Conservation (phyloP, 2,329 filamentous ascomycete genomes). For the Phaeosphaeriaceae sp. region DNA sequence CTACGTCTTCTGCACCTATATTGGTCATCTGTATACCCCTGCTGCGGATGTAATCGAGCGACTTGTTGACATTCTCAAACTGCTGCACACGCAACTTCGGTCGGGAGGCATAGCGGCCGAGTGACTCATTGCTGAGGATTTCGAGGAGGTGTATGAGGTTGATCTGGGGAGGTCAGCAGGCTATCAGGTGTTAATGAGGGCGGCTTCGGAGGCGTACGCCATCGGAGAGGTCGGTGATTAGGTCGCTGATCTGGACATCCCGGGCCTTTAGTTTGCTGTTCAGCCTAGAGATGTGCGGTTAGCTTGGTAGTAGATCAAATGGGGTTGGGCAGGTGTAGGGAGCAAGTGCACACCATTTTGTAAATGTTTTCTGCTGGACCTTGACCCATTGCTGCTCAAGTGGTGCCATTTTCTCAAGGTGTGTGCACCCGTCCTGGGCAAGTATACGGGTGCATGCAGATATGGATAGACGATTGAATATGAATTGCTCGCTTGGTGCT, state of each 20-base stretch:
- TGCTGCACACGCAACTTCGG: conserved; percentile 95
- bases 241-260: conserved; percentile 79
- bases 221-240: conserved; percentile 89
- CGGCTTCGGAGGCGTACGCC: conserved; percentile 67
- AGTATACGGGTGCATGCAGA: conserved; percentile 18
- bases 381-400: conserved; percentile 70
- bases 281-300: conserved; percentile 66
- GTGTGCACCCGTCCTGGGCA: conserved; percentile 35
- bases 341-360: conserved; percentile 76
- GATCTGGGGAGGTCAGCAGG: conserved; percentile 62
- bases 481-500: conserved; percentile 18
- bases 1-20: conserved; percentile 96
- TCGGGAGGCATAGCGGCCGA: conserved; percentile 95
- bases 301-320: too few relatives aligned
- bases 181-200: conserved; percentile 8
- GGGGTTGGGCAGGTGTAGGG: conserved; percentile 12
- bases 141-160: conserved; percentile 96
- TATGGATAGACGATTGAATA: conserved; percentile 31
- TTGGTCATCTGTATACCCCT: conserved; percentile 97
- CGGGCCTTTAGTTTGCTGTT: conserved; percentile 91
- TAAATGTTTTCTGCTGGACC: conserved; percentile 98
- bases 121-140: conserved; percentile 90
- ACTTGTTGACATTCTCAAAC: conserved; percentile 98
- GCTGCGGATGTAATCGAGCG: conserved; percentile 89
- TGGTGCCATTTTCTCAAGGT: conserved; percentile 48